Base-by-base conservation (phyloP, 2,329 filamentous ascomycete genomes). In the Aspergillus ochraceoroseus region DNA sequence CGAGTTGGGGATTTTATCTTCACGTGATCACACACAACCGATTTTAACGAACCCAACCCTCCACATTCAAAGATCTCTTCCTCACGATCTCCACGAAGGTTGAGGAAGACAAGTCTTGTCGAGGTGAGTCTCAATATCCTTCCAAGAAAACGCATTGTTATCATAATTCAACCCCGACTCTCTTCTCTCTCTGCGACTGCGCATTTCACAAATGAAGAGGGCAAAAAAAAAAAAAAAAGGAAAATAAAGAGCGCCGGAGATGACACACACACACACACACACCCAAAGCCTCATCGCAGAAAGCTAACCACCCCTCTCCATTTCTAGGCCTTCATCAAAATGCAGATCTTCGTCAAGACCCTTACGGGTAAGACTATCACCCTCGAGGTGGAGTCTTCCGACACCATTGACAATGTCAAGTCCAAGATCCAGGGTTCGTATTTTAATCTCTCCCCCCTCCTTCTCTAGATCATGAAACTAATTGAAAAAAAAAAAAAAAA, bases 331-430 rank as follows among this genome's bases (percentile, higher is more conserved):
- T 68, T 70, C 65, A 41, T 62, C 63, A 70, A 61, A 52, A 71
- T 71, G 69, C 69, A 71, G 62, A 70, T 71, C 63, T 71, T 78
- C 70, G 75, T 78, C 59, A 77, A 77, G 66, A 77, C 75, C 72
- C 69, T 96, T 64, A 96, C 92, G 86, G 92, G 92, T 70, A 96
- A 96, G 85, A 96, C 92, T 70, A 96, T 96, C 85, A 96, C 92
- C 85, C 89, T 98, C 65, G 92, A 98, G 88, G 92, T 96, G 76
- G 92, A 96, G 84, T 95, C 88, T 65, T 90, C 84, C 68, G 92
- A 98, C 76, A 96, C 90, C 68, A 96, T 98, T 75, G 92, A 96
- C 83, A 96, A 96, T 84, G 92, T 98, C 78, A 96, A 96, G 84
- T 87, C 86, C 78, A 96, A 98, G 82, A 83, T 83, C 62, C 80